A percentile compares a stretch with the other conserved stretches of the same genome.
phyloP scores from a whole-genome alignment of 345 rosid genomes.

The Excoecaria cochinchinensis region DNA sequence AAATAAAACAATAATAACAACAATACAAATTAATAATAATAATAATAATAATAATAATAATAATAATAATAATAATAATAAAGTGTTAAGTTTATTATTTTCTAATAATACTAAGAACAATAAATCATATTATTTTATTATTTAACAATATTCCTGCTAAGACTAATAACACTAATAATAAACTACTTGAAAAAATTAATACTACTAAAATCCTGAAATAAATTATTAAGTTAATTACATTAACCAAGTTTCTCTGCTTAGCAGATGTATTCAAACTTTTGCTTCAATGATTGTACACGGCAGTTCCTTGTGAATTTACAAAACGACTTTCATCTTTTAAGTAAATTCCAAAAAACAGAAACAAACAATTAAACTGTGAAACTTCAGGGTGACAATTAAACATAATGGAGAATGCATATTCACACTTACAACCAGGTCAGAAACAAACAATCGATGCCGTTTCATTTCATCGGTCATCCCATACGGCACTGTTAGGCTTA shows the following conservation, averaged over 20 bases:
- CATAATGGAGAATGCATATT: not conserved
- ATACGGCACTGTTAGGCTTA: not conserved
- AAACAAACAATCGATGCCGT: not conserved
- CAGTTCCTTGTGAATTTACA: not conserved
- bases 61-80: no score
- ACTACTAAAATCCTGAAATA: no score
- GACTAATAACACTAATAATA: no score
- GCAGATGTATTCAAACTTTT: not conserved
- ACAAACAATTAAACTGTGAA: not conserved
- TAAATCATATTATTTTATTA: no score
- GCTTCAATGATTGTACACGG: not conserved
- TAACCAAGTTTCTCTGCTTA: not conserved
- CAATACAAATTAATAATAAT: no score
- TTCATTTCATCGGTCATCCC: not conserved
- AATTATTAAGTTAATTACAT: no score
- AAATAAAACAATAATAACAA: no score
- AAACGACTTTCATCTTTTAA: not conserved
- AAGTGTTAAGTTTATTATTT: no score
- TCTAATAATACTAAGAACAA: no score
- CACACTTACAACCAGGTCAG: not conserved
- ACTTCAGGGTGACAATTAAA: not conserved
- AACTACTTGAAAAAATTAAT: no score
- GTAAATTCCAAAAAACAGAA: not conserved
- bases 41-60: no score
- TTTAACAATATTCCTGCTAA: no score